Conservation (phyloP, 2,329 filamentous ascomycete species). For the Fusarium begoniae region DNA sequence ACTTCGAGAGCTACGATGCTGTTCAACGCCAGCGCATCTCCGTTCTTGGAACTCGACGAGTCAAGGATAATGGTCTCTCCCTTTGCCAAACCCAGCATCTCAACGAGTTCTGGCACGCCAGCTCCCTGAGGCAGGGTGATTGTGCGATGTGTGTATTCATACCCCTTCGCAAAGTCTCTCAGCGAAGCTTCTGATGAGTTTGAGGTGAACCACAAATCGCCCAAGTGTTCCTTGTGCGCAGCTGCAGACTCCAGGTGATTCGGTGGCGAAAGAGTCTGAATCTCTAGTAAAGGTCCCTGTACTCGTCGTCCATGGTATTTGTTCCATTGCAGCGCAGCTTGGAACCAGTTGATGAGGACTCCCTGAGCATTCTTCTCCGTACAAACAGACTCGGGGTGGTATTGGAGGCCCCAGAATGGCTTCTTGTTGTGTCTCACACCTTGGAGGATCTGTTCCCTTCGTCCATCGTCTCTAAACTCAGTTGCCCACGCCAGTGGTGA, state of each 20-base stretch:
- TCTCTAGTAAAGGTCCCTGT: conserved; percentile 24
- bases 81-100: conserved; percentile 54
- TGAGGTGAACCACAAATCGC: conserved; percentile 20
- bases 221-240: conserved; percentile 14
- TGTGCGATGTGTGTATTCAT: conserved; percentile 51
- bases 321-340: conserved; percentile 70
- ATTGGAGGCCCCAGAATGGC: conserved; percentile 89
- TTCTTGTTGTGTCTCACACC: conserved; percentile 71
- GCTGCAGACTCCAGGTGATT: conserved; percentile 38
- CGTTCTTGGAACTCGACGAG: conserved; percentile 63
- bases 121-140: conserved; percentile 57
- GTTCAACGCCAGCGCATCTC: conserved; percentile 60
- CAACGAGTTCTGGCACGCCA: conserved; percentile 64
- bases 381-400: conserved; percentile 89
- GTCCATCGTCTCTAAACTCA: conserved; percentile 51
- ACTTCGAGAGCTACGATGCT: conserved; percentile 79
- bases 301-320: conserved; percentile 35
- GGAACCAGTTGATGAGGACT: conserved; percentile 81
- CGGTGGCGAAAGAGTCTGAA: conserved; percentile 39
- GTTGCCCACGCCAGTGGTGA: conserved; percentile 71
- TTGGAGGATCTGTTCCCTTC: conserved; percentile 73
- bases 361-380: conserved; percentile 73
- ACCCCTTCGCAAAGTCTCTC: conserved; percentile 19
- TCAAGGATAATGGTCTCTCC: conserved; percentile 66
- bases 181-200: not conserved